Base-by-base conservation (phyloP, 2,329 filamentous ascomycete species). In the Fusarium napiforme region DNA sequence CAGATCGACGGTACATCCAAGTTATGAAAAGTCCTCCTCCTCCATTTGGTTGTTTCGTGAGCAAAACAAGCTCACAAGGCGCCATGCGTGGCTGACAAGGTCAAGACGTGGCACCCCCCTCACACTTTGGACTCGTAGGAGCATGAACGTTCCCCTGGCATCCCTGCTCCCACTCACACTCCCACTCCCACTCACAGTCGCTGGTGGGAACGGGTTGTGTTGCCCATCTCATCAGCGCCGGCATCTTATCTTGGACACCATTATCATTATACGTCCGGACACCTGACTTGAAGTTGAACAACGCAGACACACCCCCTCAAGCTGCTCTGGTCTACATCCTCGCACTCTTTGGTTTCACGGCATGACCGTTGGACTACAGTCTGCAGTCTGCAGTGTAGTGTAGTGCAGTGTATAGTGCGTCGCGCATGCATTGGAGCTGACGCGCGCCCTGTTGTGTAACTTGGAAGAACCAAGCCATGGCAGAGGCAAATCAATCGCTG, bases 1-100 rank as follows among this genome's bases (percentile, higher is more conserved):
- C 55, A 64, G 63, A 77, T 77, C 61, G 71, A 75, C 68, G 67
- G 74, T 71, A 69, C 74, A 69, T 70, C 42, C 32, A 59, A 69
- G 58, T 66, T 43, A 50, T 30, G 49, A 58, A 52, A 28, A 40
- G n/a, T 32, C 9, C 45, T 47, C 26, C 26, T 30, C 26, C 45
- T 47, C 46, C 52, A 19, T 34, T 40, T 66, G 39, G 39, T 28
- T 30, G 65, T 45, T 42, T 26, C 26, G 30, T 37, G 56, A 50
- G 53, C 28, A 64, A 58, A 69, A 49, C 36, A 69, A 46, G 60
- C 59, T 47, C 40, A 39, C 43, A 37, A 36, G 30, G 49, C 45
- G 64, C 58, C 43, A 72, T 47, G 37, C 49, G 65, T 69, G 64
- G 66, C 66, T 68, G 66, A 55, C 43, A 43, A 62, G 46, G 64